Base-by-base conservation (phyloP, 2,329 filamentous ascomycete genomes). In the Fusarium sp. region DNA sequence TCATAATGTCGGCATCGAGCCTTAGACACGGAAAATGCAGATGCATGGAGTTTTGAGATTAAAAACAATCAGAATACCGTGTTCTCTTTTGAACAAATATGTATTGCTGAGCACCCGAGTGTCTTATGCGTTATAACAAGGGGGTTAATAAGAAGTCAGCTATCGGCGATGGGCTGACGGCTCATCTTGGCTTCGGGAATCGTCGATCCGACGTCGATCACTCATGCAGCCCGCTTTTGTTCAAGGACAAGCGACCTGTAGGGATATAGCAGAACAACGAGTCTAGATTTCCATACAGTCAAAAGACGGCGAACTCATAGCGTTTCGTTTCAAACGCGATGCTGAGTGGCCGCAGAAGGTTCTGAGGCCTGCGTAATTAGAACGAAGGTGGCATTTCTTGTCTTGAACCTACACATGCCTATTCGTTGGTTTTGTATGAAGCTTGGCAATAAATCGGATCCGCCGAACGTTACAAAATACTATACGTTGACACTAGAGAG, bases 171-270 rank as follows among this genome's bases (percentile, higher is more conserved):
- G 50, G 49, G 57, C 47, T 52, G 47, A 57, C 52, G 35, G 56
- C 46, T 62, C 23, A 33, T 49, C 56, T 47, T 71, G 33, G 64
- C 52, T 59, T 72, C 72, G 71, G 71, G 71, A 74, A 72, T 72
- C 72, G 72, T 62, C 46, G 69, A 75, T 73, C 72, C 56, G 40
- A 37, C 44, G 72, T 73, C 60, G 72, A 75, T 75, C 72, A 71
- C 46, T 60, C 52, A 67, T 70, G 70, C 57, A 71, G 43, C 57
- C 65, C 35, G 49, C 50, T 64, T 69, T 60, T 60, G 56, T 35
- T 61, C 46, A 28, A 61, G 23, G 37, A 32, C 32, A 69, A 44
- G 52, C 42, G 35, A 44, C 28, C 37, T 50, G 53, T 44, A 63
- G 53, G 47, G 49, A 33, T 35, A 46, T 33, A 38, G 37, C 42